Evolutionary conservation across 805 yeast genomes (phyloP).

Genomic region (Candida maltosa): DNA sequence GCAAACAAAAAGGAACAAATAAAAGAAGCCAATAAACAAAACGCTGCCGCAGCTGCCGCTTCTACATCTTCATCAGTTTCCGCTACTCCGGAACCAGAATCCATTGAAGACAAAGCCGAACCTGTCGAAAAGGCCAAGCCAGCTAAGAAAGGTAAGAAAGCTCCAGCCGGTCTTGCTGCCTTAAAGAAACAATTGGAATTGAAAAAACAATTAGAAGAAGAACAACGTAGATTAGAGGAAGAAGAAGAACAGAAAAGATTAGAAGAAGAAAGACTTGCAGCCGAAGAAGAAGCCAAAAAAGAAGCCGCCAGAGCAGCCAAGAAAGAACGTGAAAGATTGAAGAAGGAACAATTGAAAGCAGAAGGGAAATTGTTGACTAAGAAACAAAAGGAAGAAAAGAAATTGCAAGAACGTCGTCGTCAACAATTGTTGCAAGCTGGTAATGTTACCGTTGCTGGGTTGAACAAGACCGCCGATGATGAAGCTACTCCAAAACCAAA

Average conservation of each 20-base stretch:
- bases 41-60: slow-evolving; percentile 39
- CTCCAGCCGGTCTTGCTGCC: slow-evolving; percentile 89
- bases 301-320: slow-evolving; percentile 61
- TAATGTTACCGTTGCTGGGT: slow-evolving; percentile 71
- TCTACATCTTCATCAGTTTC: slow-evolving; percentile 16
- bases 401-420: slow-evolving; percentile 81
- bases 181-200: slow-evolving; percentile 85
- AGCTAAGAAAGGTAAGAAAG: slow-evolving; percentile 67
- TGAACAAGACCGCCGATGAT: slow-evolving; percentile 36
- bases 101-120: slow-evolving; percentile 21
- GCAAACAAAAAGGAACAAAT: slow-evolving; percentile 58
- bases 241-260: slow-evolving; percentile 52
- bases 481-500: slow-evolving; percentile 45
- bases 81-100: slow-evolving; percentile 30
- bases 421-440: slow-evolving; percentile 76
- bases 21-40: slow-evolving; percentile 44
- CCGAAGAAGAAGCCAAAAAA: slow-evolving; percentile 62
- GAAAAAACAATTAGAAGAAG: slow-evolving; percentile 85
- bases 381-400: slow-evolving; percentile 93
- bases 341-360: slow-evolving; percentile 88
- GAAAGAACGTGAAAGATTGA: slow-evolving; percentile 83
- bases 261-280: slow-evolving; percentile 48
- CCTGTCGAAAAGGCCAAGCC: slow-evolving; percentile 38
- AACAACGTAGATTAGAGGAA: slow-evolving; percentile 67
- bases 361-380: slow-evolving; percentile 93